Evolutionary conservation across 371 early-diverging fungal species (phyloP), one percentile per base, ranked within the genome.

Genomic region (Lichtheimia corymbifera): DNA sequence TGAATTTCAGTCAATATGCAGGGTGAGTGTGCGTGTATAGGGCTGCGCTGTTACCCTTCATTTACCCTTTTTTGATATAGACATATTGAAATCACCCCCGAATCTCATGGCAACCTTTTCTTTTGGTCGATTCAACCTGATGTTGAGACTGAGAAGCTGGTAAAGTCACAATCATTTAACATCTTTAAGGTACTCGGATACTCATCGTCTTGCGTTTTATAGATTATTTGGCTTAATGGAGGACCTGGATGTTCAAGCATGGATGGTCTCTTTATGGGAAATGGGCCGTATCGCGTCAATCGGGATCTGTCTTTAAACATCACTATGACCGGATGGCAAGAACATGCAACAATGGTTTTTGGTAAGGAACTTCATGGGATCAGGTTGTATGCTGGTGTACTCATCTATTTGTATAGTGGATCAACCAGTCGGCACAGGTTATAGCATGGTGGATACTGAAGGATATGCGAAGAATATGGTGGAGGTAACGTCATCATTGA

Each of bases 371-470:
- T 30, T 30, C 1, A 14, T 4, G 4, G 47, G 22, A 6, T 5
- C 47, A 22, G 18, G 11, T 12, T 18, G 3, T 47, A 1, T 47
- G 6, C 47, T 17, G 22, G 35, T 35, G 11, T 35, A 17, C 47
- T 22, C 17, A 18, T 47, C 45, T 45, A 1, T 47, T 22, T 5
- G 5, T 41, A 40, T 71, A 90, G 92, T 95, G 50, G 95, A 95
- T 69, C 93, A 93, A 59, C 95, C 95, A n/a, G 85, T 89, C 7
- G 93, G 93, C 18, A 93, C 93, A 20, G 95, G 95, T 3, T 91
- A 88, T 43, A 89, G 89, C 64, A 85, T 80, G 64, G 73, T 77
- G 20, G 68, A 69, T 47, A 17, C 27, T 17, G 70, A 47, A 61
- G 77, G 71, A 30, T 83, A 69, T 72, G 74, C 63, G 55, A 70